Evolutionary conservation across 495 filamentous ascomycete genomes (phyloP).

Genomic region (Lindgomyces ingoldianus): DNA sequence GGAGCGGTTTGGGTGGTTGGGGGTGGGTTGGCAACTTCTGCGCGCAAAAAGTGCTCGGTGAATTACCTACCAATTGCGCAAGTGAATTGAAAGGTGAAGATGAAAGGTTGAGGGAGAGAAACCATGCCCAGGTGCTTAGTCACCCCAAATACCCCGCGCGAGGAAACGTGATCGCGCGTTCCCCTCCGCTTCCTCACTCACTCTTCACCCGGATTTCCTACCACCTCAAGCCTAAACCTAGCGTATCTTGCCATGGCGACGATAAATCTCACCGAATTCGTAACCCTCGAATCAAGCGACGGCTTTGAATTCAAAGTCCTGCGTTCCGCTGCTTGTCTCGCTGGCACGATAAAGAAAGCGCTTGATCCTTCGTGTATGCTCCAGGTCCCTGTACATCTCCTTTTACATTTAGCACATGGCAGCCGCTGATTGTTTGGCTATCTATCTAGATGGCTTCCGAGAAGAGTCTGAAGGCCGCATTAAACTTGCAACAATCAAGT

Average conservation of each 20-base stretch:
- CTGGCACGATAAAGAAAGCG: constrained; percentile 81
- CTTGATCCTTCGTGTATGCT: constrained; percentile 72
- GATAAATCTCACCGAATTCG: constrained; percentile 56
- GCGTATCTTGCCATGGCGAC: too few species aligned
- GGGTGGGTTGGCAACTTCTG: too few species aligned
- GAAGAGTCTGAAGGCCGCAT: constrained; percentile 70
- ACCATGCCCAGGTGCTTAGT: too few species aligned
- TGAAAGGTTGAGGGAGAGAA: too few species aligned
- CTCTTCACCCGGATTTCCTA: neutral
- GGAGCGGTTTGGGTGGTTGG: too few species aligned
- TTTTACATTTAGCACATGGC: too few species aligned
- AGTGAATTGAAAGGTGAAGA: too few species aligned
- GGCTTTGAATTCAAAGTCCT: constrained; percentile 86
- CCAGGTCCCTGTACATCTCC: constrained; percentile 13
- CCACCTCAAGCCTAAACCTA: too few species aligned
- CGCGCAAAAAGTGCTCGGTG: too few species aligned
- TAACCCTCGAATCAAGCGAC: constrained; percentile 85
- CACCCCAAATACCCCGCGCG: too few species aligned
- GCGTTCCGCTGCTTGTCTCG: constrained; percentile 71
- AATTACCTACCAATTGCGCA: too few species aligned
- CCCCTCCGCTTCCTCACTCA: neutral
- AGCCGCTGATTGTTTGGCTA: constrained; percentile 7
- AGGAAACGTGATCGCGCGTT: constrained; percentile 27
- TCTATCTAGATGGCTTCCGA: constrained; percentile 62
- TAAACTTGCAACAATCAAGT: constrained; percentile 72